Evolutionary conservation across 805 yeast genomes (phyloP).

Genomic region (Torulaspora franciscae): DNA sequence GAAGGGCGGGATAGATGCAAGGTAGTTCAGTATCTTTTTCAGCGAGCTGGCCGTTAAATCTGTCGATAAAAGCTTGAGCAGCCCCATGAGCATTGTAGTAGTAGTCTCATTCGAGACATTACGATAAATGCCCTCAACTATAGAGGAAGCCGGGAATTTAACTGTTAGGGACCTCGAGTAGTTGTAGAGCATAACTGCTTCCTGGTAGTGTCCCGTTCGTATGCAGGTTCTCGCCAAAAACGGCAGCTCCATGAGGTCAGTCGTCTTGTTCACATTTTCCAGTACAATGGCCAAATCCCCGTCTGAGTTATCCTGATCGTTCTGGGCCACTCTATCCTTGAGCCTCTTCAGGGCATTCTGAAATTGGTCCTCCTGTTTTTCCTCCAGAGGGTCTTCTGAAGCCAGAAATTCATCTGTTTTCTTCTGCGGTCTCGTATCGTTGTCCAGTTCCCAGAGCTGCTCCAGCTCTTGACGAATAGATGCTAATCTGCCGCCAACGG

Average conservation of each 20-base stretch:
- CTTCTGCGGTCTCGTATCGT: slow-evolving; percentile 2
- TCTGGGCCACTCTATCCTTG: slow-evolving; percentile 17
- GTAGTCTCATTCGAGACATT: slow-evolving; percentile 30
- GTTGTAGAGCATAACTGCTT: slow-evolving; percentile 78
- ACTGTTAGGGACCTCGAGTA: slow-evolving; percentile 63
- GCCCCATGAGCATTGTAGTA: slow-evolving; percentile 61
- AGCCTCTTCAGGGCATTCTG: slow-evolving; percentile 27
- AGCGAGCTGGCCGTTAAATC: slow-evolving; percentile 74
- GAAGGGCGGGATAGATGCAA: slow-evolving; percentile 61
- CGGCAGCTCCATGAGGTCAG: slow-evolving; percentile 80
- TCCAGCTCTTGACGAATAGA: slow-evolving; percentile 23
- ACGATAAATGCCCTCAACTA: slow-evolving; percentile 30
- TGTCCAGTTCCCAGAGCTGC: slow-evolving; percentile 32
- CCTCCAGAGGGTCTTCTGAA: slow-evolving; percentile 19
- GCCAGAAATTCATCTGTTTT: slow-evolving; percentile 20
- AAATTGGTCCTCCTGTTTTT: slow-evolving; percentile 30
- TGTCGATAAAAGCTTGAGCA: slow-evolving; percentile 65
- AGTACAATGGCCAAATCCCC: slow-evolving; percentile 40
- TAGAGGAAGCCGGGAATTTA: slow-evolving; percentile 50
- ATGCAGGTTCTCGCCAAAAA: slow-evolving; percentile 79
- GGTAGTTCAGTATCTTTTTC: slow-evolving; percentile 70
- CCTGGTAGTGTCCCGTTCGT: slow-evolving; percentile 79
- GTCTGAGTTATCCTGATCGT: slow-evolving; percentile 8
- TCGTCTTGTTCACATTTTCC: slow-evolving; percentile 61
- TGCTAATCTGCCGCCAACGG: slow-evolving; percentile 12